Conservation (phyloP, 352 stramenopile species). For the Pythium phragmiticola region DNA sequence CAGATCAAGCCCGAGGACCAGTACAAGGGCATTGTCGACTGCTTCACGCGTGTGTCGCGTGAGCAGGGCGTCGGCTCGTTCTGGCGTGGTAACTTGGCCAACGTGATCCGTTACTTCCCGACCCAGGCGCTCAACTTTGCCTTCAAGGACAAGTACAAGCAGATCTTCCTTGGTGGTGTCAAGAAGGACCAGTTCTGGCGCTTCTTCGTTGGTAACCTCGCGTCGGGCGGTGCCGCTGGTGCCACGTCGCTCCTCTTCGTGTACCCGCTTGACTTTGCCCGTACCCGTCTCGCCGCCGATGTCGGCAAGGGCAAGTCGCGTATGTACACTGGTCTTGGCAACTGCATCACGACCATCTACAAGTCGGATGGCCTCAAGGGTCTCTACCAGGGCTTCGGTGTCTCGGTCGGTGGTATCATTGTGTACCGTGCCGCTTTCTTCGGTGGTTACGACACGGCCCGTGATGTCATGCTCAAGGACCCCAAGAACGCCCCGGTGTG, state of each 20-base stretch:
- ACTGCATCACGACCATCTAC: conserved; percentile 97
- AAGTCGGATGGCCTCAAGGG: conserved; percentile 87
- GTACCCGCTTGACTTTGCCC: conserved; percentile 98
- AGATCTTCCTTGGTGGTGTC: conserved; percentile 83
- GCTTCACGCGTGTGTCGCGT: conserved; percentile 85
- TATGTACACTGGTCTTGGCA: conserved; percentile 96
- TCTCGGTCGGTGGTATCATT: conserved; percentile 98
- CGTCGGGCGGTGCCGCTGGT: conserved; percentile 96
- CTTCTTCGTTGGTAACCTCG: conserved; percentile 99
- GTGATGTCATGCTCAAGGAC: conserved; percentile 84
- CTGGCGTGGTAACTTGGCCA: conserved; percentile 91
- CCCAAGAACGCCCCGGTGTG: conserved; percentile 85
- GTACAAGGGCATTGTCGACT: conserved; percentile 92
- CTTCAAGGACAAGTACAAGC: conserved; percentile 94
- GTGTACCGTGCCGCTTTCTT: conserved; percentile 99
- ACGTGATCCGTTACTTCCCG: conserved; percentile 93
- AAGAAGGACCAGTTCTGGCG: conserved; percentile 97
- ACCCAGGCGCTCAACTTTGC: conserved; percentile 93
- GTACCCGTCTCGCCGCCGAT: conserved; percentile 98
- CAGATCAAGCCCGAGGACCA: conserved; percentile 91
- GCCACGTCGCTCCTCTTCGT: conserved; percentile 96
- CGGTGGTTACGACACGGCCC: conserved; percentile 97
- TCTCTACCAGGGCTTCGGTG: conserved; percentile 99
- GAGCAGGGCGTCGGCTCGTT: conserved; percentile 89
- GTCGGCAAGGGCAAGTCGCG: conserved; percentile 96